phyloP scores from a whole-genome alignment of 2,329 filamentous ascomycete species.

The Aschersonia sp. region DNA sequence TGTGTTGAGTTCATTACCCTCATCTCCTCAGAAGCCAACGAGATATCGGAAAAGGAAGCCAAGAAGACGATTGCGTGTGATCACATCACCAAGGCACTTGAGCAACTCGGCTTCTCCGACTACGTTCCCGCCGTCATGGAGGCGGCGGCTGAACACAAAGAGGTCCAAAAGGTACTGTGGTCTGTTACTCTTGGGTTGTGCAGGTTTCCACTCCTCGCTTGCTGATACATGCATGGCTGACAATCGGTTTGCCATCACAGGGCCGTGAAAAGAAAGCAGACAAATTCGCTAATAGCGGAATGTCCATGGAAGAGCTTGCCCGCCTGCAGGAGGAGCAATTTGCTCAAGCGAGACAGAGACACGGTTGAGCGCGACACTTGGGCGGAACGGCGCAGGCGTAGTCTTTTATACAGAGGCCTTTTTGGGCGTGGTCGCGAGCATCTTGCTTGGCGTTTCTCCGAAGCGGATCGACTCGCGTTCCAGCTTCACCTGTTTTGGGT shows the following conservation, averaged over 20 bases:
- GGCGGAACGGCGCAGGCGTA: background rate
- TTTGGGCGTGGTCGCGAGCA: no score
- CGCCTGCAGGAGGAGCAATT: slow-evolving; percentile 87
- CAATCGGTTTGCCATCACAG: slow-evolving; percentile 25
- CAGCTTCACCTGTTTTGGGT: no score
- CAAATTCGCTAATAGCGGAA: slow-evolving; percentile 88
- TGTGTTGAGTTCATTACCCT: slow-evolving; percentile 98
- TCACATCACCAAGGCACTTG: slow-evolving; percentile 88
- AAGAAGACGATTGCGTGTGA: slow-evolving; percentile 99
- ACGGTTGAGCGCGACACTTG: slow-evolving; percentile 7
- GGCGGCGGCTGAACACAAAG: slow-evolving; percentile 83
- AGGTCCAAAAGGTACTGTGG: slow-evolving; percentile 64
- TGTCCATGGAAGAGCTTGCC: slow-evolving; percentile 81
- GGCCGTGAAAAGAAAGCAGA: slow-evolving; percentile 92
- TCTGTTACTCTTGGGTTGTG: slow-evolving; percentile 19
- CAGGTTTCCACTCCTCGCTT: slow-evolving; percentile 23
- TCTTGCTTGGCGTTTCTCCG: no score
- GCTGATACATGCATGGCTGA: background rate
- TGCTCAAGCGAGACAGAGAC: slow-evolving; percentile 45
- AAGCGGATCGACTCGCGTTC: no score
- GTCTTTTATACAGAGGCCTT: background rate
- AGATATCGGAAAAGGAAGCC: slow-evolving; percentile 95
- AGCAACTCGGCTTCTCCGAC: slow-evolving; percentile 82
- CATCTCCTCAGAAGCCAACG: slow-evolving; percentile 96
- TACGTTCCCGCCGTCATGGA: slow-evolving; percentile 81